Evolutionary conservation across 371 early-diverging fungal species (phyloP), one percentile per base, ranked within the genome.

Genomic region (Haplosporangium sp.): DNA sequence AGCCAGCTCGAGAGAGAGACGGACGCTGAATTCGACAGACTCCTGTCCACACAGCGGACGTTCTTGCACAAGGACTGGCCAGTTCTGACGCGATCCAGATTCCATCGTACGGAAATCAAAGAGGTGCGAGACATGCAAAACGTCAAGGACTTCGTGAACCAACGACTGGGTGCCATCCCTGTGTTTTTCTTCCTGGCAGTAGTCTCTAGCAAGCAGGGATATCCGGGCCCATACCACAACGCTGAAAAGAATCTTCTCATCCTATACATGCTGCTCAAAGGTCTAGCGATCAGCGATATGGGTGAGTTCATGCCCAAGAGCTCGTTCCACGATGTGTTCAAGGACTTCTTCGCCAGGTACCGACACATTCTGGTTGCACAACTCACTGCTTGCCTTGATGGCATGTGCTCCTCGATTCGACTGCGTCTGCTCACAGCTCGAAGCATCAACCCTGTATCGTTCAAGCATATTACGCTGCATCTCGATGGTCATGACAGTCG

Each of bases 401-500:
- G 10, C 9, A 65, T 65, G 57, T 65, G 36, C 53, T 65, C 65
- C 0, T 38, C 13, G 7, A 21, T 58, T 9, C 14, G 13, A 14
- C 12, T 58, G 36, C 42, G 65, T 16, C 51, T 65, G 14, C 14
- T 57, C 14, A 13, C 43, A 7, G 48, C 59, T 14, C 37, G 50
- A 51, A 16, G 20, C 18, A 41, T 23, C n/a, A 71, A 71, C 55
- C 64, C 64, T 14, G 40, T 16, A n/a, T 13, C 21, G 3, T 64
- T 63, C 47, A 50, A 71, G 51, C 61, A 63, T 40, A 43, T 63
- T n/a, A 65, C 65, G 1, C 43, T 65, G 29, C 42, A 55, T 9
- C 10, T 71, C 7, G 64, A 64, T 64, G 59, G 62, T 13, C 57
- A 63, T 47, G 61, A 71, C 23, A 54, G 51, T 6, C 20, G 55